Conservation (phyloP, 257 asterid species). For the Salvia splendens region DNA sequence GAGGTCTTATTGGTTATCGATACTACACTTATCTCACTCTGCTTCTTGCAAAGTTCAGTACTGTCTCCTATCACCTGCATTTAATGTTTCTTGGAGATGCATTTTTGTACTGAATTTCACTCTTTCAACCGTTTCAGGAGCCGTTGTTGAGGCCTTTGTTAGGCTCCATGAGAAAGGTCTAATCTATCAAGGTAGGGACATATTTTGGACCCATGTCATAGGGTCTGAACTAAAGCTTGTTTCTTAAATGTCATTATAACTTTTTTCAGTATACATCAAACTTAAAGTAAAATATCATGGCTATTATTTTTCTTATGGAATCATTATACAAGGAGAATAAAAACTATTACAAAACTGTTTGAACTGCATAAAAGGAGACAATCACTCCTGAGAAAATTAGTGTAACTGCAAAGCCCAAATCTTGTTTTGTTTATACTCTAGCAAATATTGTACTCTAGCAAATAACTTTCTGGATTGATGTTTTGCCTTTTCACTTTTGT, state of each 20-base stretch:
- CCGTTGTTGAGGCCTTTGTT: slow-evolving; percentile 90
- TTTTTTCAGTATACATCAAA: slow-evolving; percentile 21
- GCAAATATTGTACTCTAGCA: background rate
- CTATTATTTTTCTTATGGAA: background rate
- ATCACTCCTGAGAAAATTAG: slow-evolving; percentile 8
- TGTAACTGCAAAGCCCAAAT: background rate
- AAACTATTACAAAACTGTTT: slow-evolving; percentile 1
- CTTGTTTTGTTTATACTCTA: background rate
- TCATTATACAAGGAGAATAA: slow-evolving; percentile 22
- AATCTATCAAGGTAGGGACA: slow-evolving; percentile 78
- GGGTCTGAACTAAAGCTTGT: slow-evolving; percentile 18
- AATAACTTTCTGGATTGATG: slow-evolving; percentile 11
- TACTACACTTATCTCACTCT: slow-evolving; percentile 13
- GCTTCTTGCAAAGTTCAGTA: background rate
- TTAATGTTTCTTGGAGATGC: slow-evolving; percentile 17
- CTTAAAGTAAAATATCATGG: background rate
- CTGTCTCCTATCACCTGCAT: slow-evolving; percentile 22
- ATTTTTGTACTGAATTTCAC: slow-evolving; percentile 26
- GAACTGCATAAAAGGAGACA: slow-evolving; percentile 13
- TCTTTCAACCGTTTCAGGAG: slow-evolving; percentile 59
- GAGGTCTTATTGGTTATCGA: slow-evolving; percentile 23
- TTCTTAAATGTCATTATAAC: slow-evolving; percentile 12
- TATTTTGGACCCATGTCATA: slow-evolving; percentile 18
- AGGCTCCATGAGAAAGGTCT: slow-evolving; percentile 97
- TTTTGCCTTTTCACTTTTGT: slow-evolving; percentile 16